Evolutionary conservation across 2,329 filamentous ascomycete species (phyloP).

Genomic region (Sporothrix schenckii): DNA sequence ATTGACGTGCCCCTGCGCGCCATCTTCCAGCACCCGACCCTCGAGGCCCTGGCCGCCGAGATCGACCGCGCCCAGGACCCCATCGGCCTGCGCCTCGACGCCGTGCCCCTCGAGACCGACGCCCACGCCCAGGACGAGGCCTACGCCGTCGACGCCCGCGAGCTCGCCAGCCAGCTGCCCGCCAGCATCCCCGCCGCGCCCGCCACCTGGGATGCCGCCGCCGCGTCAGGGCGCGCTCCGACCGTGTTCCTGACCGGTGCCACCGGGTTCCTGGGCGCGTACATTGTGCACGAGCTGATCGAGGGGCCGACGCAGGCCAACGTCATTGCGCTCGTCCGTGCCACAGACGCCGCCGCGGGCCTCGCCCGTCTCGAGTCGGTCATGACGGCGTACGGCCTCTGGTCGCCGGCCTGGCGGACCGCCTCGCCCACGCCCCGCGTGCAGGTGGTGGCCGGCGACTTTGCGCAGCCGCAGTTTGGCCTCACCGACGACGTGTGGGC

Average conservation of each 20-base stretch:
- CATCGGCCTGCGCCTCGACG: constrained; percentile 35
- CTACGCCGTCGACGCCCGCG: constrained; percentile 33
- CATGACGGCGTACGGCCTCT: constrained; percentile 75
- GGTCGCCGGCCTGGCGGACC: constrained; percentile 52
- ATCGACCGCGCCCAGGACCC: constrained; percentile 44
- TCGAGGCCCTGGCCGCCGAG: constrained; percentile 53
- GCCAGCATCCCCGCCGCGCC: constrained; percentile 40
- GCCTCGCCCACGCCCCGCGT: constrained; percentile 51
- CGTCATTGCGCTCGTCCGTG: constrained; percentile 76
- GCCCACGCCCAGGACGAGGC: constrained; percentile 34
- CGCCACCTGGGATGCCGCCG: neutral
- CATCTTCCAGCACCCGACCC: constrained; percentile 66
- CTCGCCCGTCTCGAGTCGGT: constrained; percentile 52
- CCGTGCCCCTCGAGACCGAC: constrained; percentile 17
- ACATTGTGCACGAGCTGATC: constrained; percentile 75
- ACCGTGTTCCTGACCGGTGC: constrained; percentile 85
- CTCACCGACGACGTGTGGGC: constrained; percentile 69
- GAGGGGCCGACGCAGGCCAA: constrained; percentile 59
- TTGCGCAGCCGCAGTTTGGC: constrained; percentile 73
- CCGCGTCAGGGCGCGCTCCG: constrained; percentile 37
- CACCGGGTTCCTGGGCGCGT: constrained; percentile 86
- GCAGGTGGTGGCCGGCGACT: constrained; percentile 70
- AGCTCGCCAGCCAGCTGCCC: constrained; percentile 35
- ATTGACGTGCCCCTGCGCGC: constrained; percentile 67
- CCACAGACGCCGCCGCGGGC: constrained; percentile 55